Base-by-base conservation (phyloP, 352 stramenopile species). In the Globisporangium iwayamae region DNA sequence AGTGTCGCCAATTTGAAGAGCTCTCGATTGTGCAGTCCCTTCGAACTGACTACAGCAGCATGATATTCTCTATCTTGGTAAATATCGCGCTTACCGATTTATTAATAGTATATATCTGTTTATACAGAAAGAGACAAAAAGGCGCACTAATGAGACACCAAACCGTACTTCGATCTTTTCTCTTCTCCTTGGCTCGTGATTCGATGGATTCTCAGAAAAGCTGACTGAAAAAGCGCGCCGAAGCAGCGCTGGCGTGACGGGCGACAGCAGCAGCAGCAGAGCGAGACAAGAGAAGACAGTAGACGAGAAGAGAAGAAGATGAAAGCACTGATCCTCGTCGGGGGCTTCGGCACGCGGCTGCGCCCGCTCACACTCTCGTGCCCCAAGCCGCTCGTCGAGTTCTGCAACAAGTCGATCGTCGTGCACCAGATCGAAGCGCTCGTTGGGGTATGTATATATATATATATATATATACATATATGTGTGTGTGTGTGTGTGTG, bases 321-420 rank as follows among this genome's bases (percentile, higher is more conserved):
- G 90, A 97, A 97, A 79, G 90, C 89, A 68, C 66, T 97, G 74
- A 96, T 97, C 64, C 78, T 97, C 36, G 87, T 97, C 34, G 90
- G 90, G 18, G 90, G 90, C 63, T 97, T 96, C 69, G 90, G 90
- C 60, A 97, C 90, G 73, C 84, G 89, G 54, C 77, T 97, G 70
- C 87, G 89, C 43, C 89, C 89, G 66, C 85, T 96, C 28, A 96
- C 89, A 56, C 85, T 97, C 48, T 96, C 88, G 52, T 95, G 85
- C 47, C 86, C 89, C 51, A 97, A 96, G 76, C 89, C 89, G 34
- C 75, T 97, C 28, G 89, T 97, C 47, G 89, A 97, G 67, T 97
- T 97, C 73, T 94, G 85, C 75, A 97, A 97, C 76, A 96, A 95
- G 57, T 87, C 89, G 10, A 93, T 97, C 64, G 83, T 97, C 13